A percentile compares a stretch with the other conserved stretches of the same genome.
These are phyloP conservation scores for Dothideomycetidae sp. DNA, from an alignment of 2,329 filamentous ascomycete species.

Conservation along the genomic window DNA sequence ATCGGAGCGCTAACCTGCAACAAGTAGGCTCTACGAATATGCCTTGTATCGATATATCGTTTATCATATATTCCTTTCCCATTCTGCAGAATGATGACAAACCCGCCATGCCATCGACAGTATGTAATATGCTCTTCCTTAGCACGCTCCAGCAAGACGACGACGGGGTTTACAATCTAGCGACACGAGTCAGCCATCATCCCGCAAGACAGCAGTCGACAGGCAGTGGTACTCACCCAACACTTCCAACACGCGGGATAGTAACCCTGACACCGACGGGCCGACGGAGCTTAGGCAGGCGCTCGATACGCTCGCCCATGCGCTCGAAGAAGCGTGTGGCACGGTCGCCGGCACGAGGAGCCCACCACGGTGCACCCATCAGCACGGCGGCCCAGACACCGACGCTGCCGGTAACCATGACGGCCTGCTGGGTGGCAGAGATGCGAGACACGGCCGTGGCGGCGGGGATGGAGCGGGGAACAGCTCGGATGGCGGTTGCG, in stretches of 20 bases:
- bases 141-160: background rate
- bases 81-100: too few species aligned
- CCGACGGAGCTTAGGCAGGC: constrained; percentile 6
- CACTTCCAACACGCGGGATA: constrained; percentile 7
- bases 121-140: background rate
- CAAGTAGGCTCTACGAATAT: background rate
- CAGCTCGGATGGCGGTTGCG: constrained; percentile 8
- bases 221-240: constrained; percentile 2
- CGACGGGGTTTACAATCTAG: background rate
- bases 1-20: background rate
- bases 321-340: constrained; percentile 8
- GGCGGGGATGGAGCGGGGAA: constrained; percentile 2
- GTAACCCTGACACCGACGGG: constrained; percentile 3
- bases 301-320: constrained; percentile 7
- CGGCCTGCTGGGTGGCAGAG: constrained; percentile 6
- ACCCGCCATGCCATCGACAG: background rate
- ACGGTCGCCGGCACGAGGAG: constrained; percentile 7
- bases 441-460: constrained; percentile 2
- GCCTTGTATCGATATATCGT: background rate
- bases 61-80: background rate
- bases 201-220: too few species aligned
- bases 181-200: background rate
- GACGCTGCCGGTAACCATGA: constrained; percentile 1
- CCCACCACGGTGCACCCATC: constrained; percentile 5
- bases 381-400: constrained; percentile 4